Conservation (phyloP, 2,329 filamentous ascomycete genomes). For the Tolypocladium guangdongense region DNA sequence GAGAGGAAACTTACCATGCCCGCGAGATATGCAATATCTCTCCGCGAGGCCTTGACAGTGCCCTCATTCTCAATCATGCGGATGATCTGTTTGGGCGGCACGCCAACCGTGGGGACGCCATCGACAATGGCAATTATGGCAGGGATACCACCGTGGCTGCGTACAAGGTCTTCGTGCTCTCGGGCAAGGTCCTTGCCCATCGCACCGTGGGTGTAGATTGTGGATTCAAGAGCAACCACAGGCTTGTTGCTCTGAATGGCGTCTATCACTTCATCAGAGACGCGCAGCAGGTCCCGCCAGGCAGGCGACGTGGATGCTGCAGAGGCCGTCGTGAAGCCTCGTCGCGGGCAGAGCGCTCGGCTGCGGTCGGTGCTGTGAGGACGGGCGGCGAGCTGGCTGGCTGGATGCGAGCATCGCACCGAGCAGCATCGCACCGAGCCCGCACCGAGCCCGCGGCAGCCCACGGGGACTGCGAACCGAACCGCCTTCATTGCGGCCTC, state of each 20-base stretch:
- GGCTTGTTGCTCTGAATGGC: conserved; percentile 66
- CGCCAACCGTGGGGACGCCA: conserved; percentile 71
- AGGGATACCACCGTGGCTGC: conserved; percentile 70
- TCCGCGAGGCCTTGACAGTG: conserved; percentile 73
- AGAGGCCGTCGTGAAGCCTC: not conserved
- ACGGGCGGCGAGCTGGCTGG: not conserved
- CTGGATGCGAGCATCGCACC: not conserved
- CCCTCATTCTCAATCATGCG: conserved; percentile 57
- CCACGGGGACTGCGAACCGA: conserved; percentile 1
- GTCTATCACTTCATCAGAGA: conserved; percentile 75
- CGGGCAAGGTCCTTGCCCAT: conserved; percentile 62
- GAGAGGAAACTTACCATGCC: conserved; percentile 52
- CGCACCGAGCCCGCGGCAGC: not conserved
- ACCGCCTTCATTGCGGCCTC: conserved; percentile 4
- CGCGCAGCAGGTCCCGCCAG: conserved; percentile 39
- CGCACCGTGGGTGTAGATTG: conserved; percentile 92
- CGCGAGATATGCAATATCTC: conserved; percentile 74
- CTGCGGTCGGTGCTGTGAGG: not conserved
- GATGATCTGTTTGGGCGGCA: conserved; percentile 60
- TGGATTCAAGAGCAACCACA: conserved; percentile 87
- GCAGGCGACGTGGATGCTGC: not conserved
- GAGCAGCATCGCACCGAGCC: not conserved
- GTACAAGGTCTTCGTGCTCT: conserved; percentile 76
- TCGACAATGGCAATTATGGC: conserved; percentile 85
- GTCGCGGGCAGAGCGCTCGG: not conserved